phyloP scores from a whole-genome alignment of 1,284 basidiomycete species.

The Amylostereum areolatum region DNA sequence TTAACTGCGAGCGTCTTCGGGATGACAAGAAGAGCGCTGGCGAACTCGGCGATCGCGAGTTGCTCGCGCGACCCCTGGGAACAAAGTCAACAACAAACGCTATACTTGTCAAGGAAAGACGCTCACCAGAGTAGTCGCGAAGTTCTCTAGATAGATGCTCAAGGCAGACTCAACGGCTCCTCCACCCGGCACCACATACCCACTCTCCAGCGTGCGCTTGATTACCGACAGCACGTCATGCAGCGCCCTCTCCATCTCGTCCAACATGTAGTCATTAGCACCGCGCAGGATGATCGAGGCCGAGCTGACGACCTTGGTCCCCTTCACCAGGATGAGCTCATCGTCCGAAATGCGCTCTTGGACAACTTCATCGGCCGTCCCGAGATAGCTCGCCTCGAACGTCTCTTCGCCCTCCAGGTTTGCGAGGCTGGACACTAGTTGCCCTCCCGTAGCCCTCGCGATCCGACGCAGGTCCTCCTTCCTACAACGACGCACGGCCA shows the following conservation, averaged over 20 bases:
- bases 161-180: conserved; percentile 97
- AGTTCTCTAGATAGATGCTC: conserved; percentile 98
- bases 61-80: conserved; percentile 93
- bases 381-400: conserved; percentile 88
- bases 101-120: conserved; percentile 1
- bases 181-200: conserved; percentile 93
- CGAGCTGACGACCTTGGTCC: conserved; percentile 94
- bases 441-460: conserved; percentile 95
- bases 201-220: conserved; percentile 96
- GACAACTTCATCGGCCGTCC: conserved; percentile 90
- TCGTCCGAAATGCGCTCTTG: conserved; percentile 99
- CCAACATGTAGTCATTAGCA: conserved; percentile 98
- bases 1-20: conserved; percentile 98
- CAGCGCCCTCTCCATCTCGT: conserved; percentile 98
- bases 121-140: conserved; percentile 91
- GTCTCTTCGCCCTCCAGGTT: conserved; percentile 99
- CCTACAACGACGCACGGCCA: conserved; percentile 96
- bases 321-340: conserved; percentile 95
- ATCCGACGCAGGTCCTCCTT: conserved; percentile 98
- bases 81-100: conserved; percentile 10
- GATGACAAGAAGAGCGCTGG: conserved; percentile 87
- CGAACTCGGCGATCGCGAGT: conserved; percentile 98
- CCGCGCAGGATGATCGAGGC: conserved; percentile 92
- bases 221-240: conserved; percentile 95
- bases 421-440: conserved; percentile 87